Evolutionary conservation across 2,329 filamentous ascomycete species (phyloP).

Genomic region (Botrytis deweyae): DNA sequence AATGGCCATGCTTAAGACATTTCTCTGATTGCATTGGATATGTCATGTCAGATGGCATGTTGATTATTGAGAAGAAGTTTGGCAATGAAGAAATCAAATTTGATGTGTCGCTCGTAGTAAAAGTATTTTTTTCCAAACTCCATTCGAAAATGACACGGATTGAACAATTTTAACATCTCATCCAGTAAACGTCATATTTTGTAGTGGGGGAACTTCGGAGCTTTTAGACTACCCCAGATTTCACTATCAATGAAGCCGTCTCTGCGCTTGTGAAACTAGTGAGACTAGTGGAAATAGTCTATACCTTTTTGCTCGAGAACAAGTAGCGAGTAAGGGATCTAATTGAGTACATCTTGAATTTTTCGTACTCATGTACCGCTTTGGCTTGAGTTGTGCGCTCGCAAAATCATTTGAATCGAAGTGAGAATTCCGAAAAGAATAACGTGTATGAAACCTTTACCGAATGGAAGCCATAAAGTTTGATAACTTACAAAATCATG

Average conservation of each 20-base stretch:
- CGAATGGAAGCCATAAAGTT: background rate
- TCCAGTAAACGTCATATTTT: background rate
- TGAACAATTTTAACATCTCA: background rate
- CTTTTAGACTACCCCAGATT: background rate
- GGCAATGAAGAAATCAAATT: background rate
- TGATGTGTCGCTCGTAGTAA: background rate
- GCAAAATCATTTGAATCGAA: background rate
- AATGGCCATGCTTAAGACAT: conserved; percentile 44
- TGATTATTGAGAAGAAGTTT: background rate
- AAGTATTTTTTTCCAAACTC: background rate
- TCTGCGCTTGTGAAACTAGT: background rate
- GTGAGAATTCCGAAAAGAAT: background rate
- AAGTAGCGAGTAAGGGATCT: background rate
- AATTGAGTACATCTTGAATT: background rate
- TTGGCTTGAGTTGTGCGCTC: conserved; percentile 2
- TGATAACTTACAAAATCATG: background rate
- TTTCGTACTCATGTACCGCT: background rate
- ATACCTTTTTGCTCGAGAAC: background rate
- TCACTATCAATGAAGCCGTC: background rate
- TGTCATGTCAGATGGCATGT: background rate
- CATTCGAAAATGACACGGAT: background rate
- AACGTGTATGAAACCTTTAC: background rate
- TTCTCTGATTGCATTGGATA: conserved; percentile 16
- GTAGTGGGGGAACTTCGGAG: background rate
- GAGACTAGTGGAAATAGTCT: background rate